Conservation (phyloP, 2,329 filamentous ascomycete genomes). For the Aspergillus floridensis region DNA sequence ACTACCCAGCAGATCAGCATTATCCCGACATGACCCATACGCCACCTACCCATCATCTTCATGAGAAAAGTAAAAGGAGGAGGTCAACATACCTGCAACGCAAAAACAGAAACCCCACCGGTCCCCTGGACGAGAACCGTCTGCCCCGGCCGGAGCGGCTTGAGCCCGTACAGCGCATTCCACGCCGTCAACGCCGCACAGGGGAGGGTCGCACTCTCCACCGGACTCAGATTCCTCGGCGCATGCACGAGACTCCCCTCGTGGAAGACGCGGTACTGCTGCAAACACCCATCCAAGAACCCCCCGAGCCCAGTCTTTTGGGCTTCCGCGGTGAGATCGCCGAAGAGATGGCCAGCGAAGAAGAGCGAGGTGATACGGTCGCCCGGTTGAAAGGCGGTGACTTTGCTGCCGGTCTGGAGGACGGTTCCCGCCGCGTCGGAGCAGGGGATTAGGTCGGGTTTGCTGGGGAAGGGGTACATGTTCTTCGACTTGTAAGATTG, state of each 20-base stretch:
- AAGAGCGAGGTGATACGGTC: not conserved
- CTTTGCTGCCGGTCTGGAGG: not conserved
- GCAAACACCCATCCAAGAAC: not conserved
- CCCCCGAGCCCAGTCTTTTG: not conserved
- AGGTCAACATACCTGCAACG: conserved; percentile 8
- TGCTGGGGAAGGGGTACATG: not conserved
- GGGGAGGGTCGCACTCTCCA: not conserved
- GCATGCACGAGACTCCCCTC: not conserved
- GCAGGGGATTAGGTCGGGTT: not conserved
- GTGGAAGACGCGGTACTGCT: not conserved
- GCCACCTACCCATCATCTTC: not conserved
- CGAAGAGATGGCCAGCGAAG: not conserved
- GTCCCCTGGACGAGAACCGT: conserved; percentile 57
- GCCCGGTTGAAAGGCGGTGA: not conserved
- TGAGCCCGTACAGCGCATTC: conserved; percentile 5
- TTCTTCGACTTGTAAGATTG: too few relatives aligned
- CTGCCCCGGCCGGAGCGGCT: conserved; percentile 49
- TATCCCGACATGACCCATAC: too few relatives aligned
- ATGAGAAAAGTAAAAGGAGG: not conserved
- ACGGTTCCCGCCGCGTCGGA: not conserved
- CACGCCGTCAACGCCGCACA: conserved; percentile 4
- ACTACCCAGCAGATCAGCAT: conserved; percentile 5
- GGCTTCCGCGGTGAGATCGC: not conserved
- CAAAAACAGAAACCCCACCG: conserved; percentile 55
- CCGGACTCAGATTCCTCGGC: not conserved